phyloP scores from a whole-genome alignment of 176 grass and related monocot species.

The Tillandsia fasciculata region DNA sequence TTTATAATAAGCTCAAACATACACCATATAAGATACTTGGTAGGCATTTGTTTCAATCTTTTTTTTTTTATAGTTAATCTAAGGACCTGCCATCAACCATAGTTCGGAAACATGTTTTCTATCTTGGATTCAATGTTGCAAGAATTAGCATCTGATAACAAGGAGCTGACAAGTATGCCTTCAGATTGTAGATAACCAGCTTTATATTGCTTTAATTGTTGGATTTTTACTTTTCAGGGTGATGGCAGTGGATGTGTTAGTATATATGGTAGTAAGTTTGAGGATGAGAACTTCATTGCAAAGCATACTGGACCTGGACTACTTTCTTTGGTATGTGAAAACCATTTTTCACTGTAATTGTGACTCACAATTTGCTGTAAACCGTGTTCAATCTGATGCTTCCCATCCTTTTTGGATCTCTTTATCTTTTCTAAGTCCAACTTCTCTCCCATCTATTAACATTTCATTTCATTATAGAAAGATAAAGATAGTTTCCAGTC shows the following conservation, averaged over 20 bases:
- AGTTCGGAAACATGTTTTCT: no score
- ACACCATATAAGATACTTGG: no score
- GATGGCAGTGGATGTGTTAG: constrained; percentile 84
- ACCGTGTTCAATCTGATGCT: not conserved
- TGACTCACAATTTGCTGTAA: not conserved
- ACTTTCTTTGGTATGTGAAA: constrained; percentile 71
- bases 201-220: not conserved
- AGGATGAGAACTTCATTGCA: constrained; percentile 95
- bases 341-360: constrained; percentile 1
- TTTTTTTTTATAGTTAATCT: no score
- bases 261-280: constrained; percentile 92
- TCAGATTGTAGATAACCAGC: not conserved
- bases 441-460: no score
- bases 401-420: not conserved
- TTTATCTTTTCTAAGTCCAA: no score
- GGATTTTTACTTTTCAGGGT: constrained; percentile 32
- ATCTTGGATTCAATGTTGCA: no score
- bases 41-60: no score
- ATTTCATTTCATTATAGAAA: no score
- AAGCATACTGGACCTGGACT: constrained; percentile 92
- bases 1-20: no score
- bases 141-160: no score
- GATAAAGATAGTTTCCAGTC: no score
- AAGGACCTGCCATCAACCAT: no score
- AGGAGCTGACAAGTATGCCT: not conserved